A percentile compares a stretch with the other conserved stretches of the same genome.
Evolutionary conservation across 352 stramenopile genomes (phyloP).

Genomic region (Phytophthora macrochlamydospora): DNA sequence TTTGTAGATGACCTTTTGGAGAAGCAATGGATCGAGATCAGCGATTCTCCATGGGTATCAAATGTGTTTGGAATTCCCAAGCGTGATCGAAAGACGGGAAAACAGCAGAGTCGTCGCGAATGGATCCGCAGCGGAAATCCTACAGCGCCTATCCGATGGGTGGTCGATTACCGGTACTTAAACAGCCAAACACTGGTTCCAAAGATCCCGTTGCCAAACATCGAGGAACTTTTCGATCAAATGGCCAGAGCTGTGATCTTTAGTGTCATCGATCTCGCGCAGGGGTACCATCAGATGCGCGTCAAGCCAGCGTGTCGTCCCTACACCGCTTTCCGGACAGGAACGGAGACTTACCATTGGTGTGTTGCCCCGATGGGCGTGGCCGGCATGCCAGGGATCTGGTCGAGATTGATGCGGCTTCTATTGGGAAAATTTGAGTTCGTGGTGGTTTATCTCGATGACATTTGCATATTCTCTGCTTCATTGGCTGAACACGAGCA

Average conservation of each 20-base stretch:
- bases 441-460: constrained; percentile 43
- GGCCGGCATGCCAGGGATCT: constrained; percentile 40
- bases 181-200: constrained; percentile 12
- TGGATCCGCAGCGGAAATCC: constrained; percentile 18
- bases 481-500: constrained; percentile 21
- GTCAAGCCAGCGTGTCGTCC: constrained; percentile 5
- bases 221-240: constrained; percentile 24
- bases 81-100: constrained; percentile 2
- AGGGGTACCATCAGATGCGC: constrained; percentile 45
- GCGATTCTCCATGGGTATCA: neutral
- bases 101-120: constrained; percentile 1
- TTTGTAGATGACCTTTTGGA: neutral
- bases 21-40: neutral
- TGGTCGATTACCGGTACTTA: constrained; percentile 18
- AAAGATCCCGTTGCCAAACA: constrained; percentile 18
- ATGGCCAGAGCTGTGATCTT: constrained; percentile 20
- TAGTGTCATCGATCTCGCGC: constrained; percentile 25
- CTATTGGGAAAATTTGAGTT: constrained; percentile 37
- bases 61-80: neutral
- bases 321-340: constrained; percentile 40
- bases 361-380: constrained; percentile 48
- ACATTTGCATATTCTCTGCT: constrained; percentile 34
- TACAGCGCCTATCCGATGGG: constrained; percentile 11
- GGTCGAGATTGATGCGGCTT: constrained; percentile 38
- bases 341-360: constrained; percentile 49